A percentile compares a stretch with the other conserved stretches of the same genome.
Evolutionary conservation across 805 yeast genomes (phyloP).

Genomic region (Myxozyma geophila): DNA sequence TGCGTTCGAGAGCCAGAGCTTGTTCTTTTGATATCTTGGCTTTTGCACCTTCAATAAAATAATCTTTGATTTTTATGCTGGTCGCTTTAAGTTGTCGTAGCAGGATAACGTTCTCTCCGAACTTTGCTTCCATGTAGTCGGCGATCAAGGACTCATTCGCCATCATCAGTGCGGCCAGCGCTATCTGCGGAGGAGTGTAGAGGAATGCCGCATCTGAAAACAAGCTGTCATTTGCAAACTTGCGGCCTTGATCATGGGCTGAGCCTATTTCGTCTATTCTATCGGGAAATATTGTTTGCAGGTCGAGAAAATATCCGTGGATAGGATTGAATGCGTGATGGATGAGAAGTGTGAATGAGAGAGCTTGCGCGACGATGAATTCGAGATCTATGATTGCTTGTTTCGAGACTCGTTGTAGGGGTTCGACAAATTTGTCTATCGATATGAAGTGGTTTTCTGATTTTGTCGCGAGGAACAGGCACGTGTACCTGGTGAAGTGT

Average conservation of each 20-base stretch:
- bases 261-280: conserved; percentile 47
- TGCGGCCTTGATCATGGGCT: conserved; percentile 70
- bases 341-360: conserved; percentile 77
- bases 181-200: conserved; percentile 94
- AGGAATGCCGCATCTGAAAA: conserved; percentile 75
- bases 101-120: conserved; percentile 45
- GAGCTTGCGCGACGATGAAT: conserved; percentile 70
- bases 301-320: conserved; percentile 93
- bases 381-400: conserved; percentile 76
- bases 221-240: conserved; percentile 66
- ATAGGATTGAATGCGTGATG: conserved; percentile 89
- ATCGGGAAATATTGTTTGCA: conserved; percentile 63
- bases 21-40: conserved; percentile 41
- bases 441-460: conserved; percentile 89
- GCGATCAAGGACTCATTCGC: conserved; percentile 67
- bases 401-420: conserved; percentile 66
- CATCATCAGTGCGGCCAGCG: conserved; percentile 78
- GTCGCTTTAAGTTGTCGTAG: conserved; percentile 33
- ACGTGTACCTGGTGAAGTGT: conserved; percentile 52
- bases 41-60: conserved; percentile 38
- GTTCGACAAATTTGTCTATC: conserved; percentile 74
- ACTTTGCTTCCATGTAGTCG: conserved; percentile 69
- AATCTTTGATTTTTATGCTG: background rate
- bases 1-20: conserved; percentile 45
- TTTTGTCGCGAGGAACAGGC: conserved; percentile 89